Conservation (phyloP, 805 yeast genomes). For the Cyberlindnera veronae region DNA sequence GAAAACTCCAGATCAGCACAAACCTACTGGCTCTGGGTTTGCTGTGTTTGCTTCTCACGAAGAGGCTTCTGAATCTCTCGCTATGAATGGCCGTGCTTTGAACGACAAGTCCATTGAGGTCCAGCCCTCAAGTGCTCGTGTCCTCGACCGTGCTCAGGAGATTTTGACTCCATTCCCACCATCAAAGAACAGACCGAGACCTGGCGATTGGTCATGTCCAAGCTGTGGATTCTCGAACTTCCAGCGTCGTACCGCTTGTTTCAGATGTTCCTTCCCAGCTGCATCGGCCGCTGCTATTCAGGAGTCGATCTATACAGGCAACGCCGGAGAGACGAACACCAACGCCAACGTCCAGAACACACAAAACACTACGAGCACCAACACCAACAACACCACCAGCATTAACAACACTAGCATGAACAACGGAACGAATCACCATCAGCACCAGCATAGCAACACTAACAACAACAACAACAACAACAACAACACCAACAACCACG, state of each 20-base stretch:
- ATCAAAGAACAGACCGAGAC: slow-evolving; percentile 83
- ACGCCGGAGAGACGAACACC: slow-evolving; percentile 9
- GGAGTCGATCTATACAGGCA: slow-evolving; percentile 40
- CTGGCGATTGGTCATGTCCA: slow-evolving; percentile 98
- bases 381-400: slow-evolving; percentile 10
- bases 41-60: slow-evolving; percentile 83
- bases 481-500: slow-evolving; percentile 17
- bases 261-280: slow-evolving; percentile 87
- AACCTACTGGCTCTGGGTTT: slow-evolving; percentile 66
- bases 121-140: slow-evolving; percentile 77
- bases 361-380: slow-evolving; percentile 5
- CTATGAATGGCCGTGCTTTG: slow-evolving; percentile 73
- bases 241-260: slow-evolving; percentile 91
- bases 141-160: slow-evolving; percentile 79
- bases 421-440: slow-evolving; percentile 5
- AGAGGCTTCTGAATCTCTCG: slow-evolving; percentile 75
- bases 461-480: not conserved
- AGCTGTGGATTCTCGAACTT: slow-evolving; percentile 93
- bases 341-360: slow-evolving; percentile 3
- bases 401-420: slow-evolving; percentile 3
- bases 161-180: slow-evolving; percentile 82
- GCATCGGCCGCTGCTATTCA: slow-evolving; percentile 67
- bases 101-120: slow-evolving; percentile 78
- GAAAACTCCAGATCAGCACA: slow-evolving; percentile 53
- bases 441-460: slow-evolving; percentile 10